phyloP scores from a whole-genome alignment of 2,329 filamentous ascomycete genomes.

The Xylariaceae sp. region DNA sequence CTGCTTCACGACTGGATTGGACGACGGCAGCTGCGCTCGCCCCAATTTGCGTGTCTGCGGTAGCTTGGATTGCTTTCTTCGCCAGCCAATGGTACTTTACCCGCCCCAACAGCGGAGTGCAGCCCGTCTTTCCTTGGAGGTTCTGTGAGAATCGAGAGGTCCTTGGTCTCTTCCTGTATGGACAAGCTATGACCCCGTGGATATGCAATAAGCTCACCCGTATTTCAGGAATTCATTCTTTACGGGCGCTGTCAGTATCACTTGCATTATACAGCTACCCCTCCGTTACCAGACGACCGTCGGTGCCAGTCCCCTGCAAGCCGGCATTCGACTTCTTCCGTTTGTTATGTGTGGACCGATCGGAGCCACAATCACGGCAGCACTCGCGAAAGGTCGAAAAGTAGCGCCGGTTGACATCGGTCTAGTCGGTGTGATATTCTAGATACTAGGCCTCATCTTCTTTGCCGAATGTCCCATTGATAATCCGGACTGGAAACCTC shows the following conservation, averaged over 20 bases:
- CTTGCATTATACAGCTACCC: slow-evolving; percentile 12
- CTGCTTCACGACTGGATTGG: slow-evolving; percentile 4
- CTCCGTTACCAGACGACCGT: slow-evolving; percentile 13
- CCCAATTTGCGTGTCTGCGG: slow-evolving; percentile 7
- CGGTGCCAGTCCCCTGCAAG: slow-evolving; percentile 8
- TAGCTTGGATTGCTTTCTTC: slow-evolving; percentile 13
- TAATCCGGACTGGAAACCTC: slow-evolving; percentile 3
- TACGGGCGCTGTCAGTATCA: slow-evolving; percentile 11
- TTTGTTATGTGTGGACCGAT: slow-evolving; percentile 8
- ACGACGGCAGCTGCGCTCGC: slow-evolving; percentile 3
- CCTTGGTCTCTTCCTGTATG: slow-evolving; percentile 14
- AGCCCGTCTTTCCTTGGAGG: slow-evolving; percentile 15
- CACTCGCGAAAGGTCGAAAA: slow-evolving; percentile 5
- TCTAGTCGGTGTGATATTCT: slow-evolving; percentile 5
- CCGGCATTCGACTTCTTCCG: slow-evolving; percentile 10
- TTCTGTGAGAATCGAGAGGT: slow-evolving; percentile 11
- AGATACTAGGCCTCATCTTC: slow-evolving; percentile 10
- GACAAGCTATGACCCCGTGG: background rate
- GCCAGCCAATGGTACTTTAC: slow-evolving; percentile 9
- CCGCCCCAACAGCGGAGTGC: slow-evolving; percentile 2
- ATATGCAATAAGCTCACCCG: background rate
- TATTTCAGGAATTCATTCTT: slow-evolving; percentile 11
- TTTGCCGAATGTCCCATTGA: slow-evolving; percentile 2
- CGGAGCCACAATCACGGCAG: slow-evolving; percentile 6
- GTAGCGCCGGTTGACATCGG: slow-evolving; percentile 10